These are phyloP conservation scores for Leishmania lainsoni DNA, from an alignment of 208 protist species.

Conservation along the genomic window DNA sequence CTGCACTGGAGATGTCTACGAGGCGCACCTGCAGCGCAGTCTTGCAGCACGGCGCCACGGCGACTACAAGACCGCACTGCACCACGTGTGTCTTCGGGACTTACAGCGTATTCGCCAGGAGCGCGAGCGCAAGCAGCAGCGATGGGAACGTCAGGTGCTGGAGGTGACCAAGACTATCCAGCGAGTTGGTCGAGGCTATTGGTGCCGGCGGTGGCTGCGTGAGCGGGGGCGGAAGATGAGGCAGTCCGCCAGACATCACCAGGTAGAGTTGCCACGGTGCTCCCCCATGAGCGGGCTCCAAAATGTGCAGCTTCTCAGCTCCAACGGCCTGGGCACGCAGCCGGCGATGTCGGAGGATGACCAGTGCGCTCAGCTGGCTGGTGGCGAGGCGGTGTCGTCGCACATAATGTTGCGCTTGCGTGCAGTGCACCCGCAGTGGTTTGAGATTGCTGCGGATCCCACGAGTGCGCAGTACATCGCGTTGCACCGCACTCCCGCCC, in stretches of 20 bases:
- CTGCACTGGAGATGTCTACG: conserved; percentile 47
- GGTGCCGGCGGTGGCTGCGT: conserved; percentile 39
- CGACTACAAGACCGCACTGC: conserved; percentile 49
- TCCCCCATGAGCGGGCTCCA: conserved; percentile 5
- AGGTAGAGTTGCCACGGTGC: conserved; percentile 25
- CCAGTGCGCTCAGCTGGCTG: conserved; percentile 15
- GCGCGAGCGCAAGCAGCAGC: conserved; percentile 44
- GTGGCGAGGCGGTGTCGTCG: conserved; percentile 19
- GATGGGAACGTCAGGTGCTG: conserved; percentile 32
- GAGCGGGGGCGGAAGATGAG: conserved; percentile 21
- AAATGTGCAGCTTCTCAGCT: neutral
- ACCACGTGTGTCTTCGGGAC: conserved; percentile 51
- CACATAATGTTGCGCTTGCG: conserved; percentile 38
- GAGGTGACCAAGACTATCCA: conserved; percentile 57
- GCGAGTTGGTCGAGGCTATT: conserved; percentile 49
- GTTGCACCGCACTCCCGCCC: conserved; percentile 12
- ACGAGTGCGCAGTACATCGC: conserved; percentile 13
- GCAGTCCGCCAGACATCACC: conserved; percentile 25
- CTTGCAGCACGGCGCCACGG: conserved; percentile 31
- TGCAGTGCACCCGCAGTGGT: conserved; percentile 46
- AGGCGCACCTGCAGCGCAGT: conserved; percentile 23
- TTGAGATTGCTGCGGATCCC: conserved; percentile 16
- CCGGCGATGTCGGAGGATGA: conserved; percentile 11
- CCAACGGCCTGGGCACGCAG: neutral
- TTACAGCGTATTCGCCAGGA: conserved; percentile 32